A percentile compares a stretch with the other conserved stretches of the same genome.
Conservation (phyloP, 345 rosid species). For the Corchorus olitorius region DNA sequence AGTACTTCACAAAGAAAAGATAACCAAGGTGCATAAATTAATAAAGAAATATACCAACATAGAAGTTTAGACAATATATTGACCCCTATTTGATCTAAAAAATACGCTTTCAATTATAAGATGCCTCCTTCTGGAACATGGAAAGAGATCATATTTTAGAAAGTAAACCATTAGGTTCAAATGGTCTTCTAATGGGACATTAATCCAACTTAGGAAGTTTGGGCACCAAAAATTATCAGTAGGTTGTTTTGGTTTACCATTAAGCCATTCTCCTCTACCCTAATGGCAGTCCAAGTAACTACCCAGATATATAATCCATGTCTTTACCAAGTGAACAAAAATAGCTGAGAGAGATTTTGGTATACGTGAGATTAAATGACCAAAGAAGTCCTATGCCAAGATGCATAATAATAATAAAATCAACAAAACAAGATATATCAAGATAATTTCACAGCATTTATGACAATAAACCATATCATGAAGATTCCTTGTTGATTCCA, state of each 20-base stretch:
- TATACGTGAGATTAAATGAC: background rate
- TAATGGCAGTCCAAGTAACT: background rate
- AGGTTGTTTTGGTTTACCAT: background rate
- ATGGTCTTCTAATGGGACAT: background rate
- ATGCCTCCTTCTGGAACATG: background rate
- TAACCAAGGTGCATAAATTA: background rate
- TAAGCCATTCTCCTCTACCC: background rate
- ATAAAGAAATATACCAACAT: background rate
- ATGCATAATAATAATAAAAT: constrained; percentile 1
- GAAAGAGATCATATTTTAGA: background rate
- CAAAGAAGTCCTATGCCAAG: constrained; percentile 14
- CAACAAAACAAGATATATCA: background rate
- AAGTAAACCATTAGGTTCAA: background rate
- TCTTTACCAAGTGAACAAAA: background rate
- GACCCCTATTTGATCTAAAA: background rate
- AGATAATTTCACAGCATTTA: background rate
- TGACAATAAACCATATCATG: constrained; percentile 11
- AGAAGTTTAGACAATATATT: background rate
- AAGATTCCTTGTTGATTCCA: background rate
- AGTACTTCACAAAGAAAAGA: background rate
- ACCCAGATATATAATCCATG: background rate
- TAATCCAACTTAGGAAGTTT: background rate
- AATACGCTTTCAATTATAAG: background rate
- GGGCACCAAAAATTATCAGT: background rate
- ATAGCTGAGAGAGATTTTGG: background rate